Base-by-base conservation (phyloP, 2,329 filamentous ascomycete genomes). In the Sphaerulina musiva region DNA sequence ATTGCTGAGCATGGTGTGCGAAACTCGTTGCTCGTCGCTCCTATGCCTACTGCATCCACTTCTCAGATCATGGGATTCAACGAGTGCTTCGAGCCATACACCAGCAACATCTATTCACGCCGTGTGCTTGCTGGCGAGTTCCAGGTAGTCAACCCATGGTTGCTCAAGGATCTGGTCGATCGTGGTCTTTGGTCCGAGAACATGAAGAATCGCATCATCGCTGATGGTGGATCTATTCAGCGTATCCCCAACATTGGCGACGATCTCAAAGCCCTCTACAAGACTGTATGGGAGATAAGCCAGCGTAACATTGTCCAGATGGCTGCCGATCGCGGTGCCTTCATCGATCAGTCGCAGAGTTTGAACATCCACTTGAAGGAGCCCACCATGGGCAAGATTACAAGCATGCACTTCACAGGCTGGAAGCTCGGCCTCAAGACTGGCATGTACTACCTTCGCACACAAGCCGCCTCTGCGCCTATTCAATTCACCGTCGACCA, bases 181-280 rank as follows among this genome's bases (percentile, higher is more conserved):
- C 88, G 96, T 78, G 93, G 93, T 58, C 80, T 98, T 43, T 98
- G 93, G 93, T 96, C 92, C 46, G 92, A 98, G 75, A 89, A 90
- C 77, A 98, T 98, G 93, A 98, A 98, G 85, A 98, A 98, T 80
- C 90, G 93, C 66, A 98, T 98, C 80, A 98, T 98, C 68, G 87
- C 93, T 54, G 92, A 96, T 59, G 89, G 89, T 63, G 93, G 93
- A 62, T 97, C 92, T 17, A 87, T 98, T 53, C 93, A 97, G 74
- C 92, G 93, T 74, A 92, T 98, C 60, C 88, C 92, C 69, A 97
- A 95, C 75, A 96, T 98, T 59, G 92, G 93, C 11, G 83, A 87
- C 32, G 93, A 98, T 65, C 87, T 95, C 79, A 98, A 98, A 79
- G 84, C 86, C 39, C 81, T 98, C 6, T 98, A 98, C 83, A 98